A percentile compares a stretch with the other conserved stretches of the same genome.
Evolutionary conservation across 2,329 filamentous ascomycete genomes (phyloP).

Genomic region (Cladosporium colombiae): DNA sequence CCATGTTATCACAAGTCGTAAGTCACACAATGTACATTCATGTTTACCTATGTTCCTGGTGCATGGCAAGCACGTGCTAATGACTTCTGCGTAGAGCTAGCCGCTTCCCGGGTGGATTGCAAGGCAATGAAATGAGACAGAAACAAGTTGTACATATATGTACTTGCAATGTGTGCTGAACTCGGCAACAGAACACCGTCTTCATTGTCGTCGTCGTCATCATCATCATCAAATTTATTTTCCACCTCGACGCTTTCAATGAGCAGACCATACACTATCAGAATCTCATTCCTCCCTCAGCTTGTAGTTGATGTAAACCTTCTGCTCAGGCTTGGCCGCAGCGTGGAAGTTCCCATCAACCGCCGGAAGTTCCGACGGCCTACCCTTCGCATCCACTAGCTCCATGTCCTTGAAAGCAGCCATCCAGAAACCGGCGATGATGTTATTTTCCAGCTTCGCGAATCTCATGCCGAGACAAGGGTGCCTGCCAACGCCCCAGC

Average conservation of each 20-base stretch:
- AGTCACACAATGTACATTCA: not conserved
- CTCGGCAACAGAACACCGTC: not conserved
- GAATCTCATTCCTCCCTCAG: slow-evolving; percentile 25
- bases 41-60: not conserved
- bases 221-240: not conserved
- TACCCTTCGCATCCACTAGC: slow-evolving; percentile 46
- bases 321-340: slow-evolving; percentile 43
- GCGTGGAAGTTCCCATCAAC: slow-evolving; percentile 42
- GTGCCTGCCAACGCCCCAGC: slow-evolving; percentile 43
- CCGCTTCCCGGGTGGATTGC: not conserved
- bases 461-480: slow-evolving; percentile 50
- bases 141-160: not conserved
- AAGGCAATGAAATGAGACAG: not conserved
- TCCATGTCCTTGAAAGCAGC: slow-evolving; percentile 54
- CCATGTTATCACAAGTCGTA: not conserved
- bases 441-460: slow-evolving; percentile 55
- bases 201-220: not conserved
- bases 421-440: slow-evolving; percentile 53
- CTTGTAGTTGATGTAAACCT: slow-evolving; percentile 44
- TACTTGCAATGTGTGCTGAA: not conserved
- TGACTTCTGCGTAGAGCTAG: not conserved
- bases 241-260: not conserved
- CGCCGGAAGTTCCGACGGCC: slow-evolving; percentile 34
- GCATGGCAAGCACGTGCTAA: not conserved
- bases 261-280: not conserved